phyloP scores from a whole-genome alignment of 495 filamentous ascomycete species.

The Aspergillus nidulans region DNA sequence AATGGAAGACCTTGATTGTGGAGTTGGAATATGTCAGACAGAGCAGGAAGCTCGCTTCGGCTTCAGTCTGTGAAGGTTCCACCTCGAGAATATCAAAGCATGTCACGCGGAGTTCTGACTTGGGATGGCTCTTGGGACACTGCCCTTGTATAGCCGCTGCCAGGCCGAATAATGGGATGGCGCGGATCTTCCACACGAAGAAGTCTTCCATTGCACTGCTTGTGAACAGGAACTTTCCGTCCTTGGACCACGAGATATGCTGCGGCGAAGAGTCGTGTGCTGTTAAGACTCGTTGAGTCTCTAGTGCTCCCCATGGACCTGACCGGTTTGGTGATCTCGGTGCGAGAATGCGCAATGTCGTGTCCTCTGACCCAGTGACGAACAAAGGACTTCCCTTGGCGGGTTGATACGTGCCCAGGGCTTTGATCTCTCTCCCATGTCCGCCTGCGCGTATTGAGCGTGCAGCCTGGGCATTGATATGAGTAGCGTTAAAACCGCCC shows the following conservation, averaged over 20 bases:
- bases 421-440: conserved; percentile 88
- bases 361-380: conserved; percentile 89
- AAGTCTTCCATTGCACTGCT: conserved; percentile 86
- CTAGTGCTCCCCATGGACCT: conserved; percentile 32
- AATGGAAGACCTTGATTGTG: conserved; percentile 60
- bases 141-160: conserved; percentile 60
- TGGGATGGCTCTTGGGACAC: conserved; percentile 53
- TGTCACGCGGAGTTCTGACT: conserved; percentile 72
- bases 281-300: conserved; percentile 59
- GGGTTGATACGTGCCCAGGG: conserved; percentile 50
- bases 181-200: conserved; percentile 69
- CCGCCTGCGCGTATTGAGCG: conserved; percentile 58
- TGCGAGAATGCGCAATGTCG: conserved; percentile 61
- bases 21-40: conserved; percentile 77
- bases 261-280: conserved; percentile 82
- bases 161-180: conserved; percentile 49
- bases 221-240: conserved; percentile 69
- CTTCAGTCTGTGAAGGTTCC: conserved; percentile 13
- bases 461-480: conserved; percentile 45
- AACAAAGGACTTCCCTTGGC: conserved; percentile 32
- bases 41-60: conserved; percentile 43
- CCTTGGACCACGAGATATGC: conserved; percentile 65
- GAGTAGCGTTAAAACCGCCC: conserved; percentile 37
- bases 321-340: conserved; percentile 14
- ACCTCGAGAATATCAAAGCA: conserved; percentile 60